Evolutionary conservation across 2,329 filamentous ascomycete species (phyloP).

Genomic region (Colletotrichum sp.): DNA sequence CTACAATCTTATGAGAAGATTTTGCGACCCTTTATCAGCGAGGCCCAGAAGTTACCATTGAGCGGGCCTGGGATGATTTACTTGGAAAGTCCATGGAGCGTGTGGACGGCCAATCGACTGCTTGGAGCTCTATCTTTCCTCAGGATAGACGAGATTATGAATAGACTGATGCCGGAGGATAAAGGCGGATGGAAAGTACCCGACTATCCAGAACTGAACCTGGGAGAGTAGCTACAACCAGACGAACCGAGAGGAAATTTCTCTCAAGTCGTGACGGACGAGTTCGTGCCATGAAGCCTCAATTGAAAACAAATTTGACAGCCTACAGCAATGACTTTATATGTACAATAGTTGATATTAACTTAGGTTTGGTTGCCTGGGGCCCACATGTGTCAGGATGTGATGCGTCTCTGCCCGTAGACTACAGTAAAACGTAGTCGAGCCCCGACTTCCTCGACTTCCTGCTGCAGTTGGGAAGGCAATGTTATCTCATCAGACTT

Average conservation of each 20-base stretch:
- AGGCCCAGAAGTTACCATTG: conserved; percentile 36
- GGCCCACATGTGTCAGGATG: not conserved
- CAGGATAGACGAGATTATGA: not conserved
- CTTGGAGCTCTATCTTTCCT: not conserved
- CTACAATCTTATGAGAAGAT: conserved; percentile 46
- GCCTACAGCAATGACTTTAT: not conserved
- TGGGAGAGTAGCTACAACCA: not conserved
- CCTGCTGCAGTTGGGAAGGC: not conserved
- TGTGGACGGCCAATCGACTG: conserved; percentile 16
- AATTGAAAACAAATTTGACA: not conserved
- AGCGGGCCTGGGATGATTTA: conserved; percentile 2
- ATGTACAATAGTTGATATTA: not conserved
- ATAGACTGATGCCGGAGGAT: not conserved
- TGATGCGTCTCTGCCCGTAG: not conserved
- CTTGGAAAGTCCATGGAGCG: conserved; percentile 5
- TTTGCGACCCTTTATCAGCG: conserved; percentile 48
- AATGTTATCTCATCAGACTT: not conserved
- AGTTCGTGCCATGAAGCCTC: not conserved
- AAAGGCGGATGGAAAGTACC: not conserved
- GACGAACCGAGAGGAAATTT: not conserved
- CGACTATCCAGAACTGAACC: not conserved
- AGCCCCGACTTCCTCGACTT: not conserved
- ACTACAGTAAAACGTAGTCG: not conserved
- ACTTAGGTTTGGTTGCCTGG: not conserved
- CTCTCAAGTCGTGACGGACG: not conserved